A percentile compares a stretch with the other conserved stretches of the same genome.
These are phyloP conservation scores for Ceratobasidium theobromae DNA, from an alignment of 1,284 basidiomycete genomes.

Conservation along the genomic window DNA sequence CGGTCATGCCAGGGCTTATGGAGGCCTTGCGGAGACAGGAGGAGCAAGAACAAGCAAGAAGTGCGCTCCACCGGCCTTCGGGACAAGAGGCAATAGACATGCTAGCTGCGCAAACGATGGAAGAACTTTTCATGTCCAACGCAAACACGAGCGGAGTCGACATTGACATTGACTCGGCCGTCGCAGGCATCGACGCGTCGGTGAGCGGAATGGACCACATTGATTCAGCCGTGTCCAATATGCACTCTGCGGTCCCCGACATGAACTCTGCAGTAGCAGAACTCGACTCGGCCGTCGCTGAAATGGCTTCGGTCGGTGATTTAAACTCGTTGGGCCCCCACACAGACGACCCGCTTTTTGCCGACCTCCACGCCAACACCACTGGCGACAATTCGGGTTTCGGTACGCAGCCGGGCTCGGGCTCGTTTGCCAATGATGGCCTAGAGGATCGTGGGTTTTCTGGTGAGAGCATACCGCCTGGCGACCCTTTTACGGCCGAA, in stretches of 20 bases:
- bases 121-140: slow-evolving; percentile 21
- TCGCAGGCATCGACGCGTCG: slow-evolving; percentile 13
- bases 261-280: slow-evolving; percentile 27
- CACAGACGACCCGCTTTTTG: slow-evolving; percentile 20
- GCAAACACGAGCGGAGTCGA: slow-evolving; percentile 16
- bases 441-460: background rate
- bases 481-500: slow-evolving; percentile 9
- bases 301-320: slow-evolving; percentile 14
- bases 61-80: slow-evolving; percentile 12
- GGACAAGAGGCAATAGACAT: slow-evolving; percentile 1
- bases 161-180: slow-evolving; percentile 15
- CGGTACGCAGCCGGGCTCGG: too few relatives aligned
- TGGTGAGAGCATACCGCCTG: background rate
- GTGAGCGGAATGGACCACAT: slow-evolving; percentile 9
- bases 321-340: too few relatives aligned
- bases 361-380: slow-evolving; percentile 3
- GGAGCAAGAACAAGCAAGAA: slow-evolving; percentile 26
- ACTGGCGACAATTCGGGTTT: background rate
- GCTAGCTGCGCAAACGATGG: slow-evolving; percentile 9
- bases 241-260: slow-evolving; percentile 14
- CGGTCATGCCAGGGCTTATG: slow-evolving; percentile 16
- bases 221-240: slow-evolving; percentile 1
- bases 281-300: slow-evolving; percentile 30
- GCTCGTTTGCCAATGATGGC: background rate
- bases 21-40: slow-evolving; percentile 23